Evolutionary conservation across 2,329 filamentous ascomycete genomes (phyloP), one percentile per base, ranked within the genome.

Genomic region (Pyrenochaeta sp.): DNA sequence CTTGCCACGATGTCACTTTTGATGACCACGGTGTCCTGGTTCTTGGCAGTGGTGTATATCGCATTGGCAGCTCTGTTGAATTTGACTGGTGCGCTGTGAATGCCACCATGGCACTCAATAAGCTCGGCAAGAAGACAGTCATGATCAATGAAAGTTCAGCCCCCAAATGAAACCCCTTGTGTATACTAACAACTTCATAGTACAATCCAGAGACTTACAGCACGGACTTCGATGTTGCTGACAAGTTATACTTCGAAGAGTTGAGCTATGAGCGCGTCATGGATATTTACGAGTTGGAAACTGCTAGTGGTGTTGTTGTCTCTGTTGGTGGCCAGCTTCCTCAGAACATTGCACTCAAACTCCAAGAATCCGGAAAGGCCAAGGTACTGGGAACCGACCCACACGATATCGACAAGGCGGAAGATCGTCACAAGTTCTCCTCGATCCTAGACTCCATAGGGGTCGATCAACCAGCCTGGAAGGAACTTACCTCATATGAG

Each of bases 1-100:
- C 89, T 11, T 87, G 89, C 11, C 93, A 97, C 75, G 94, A 97
- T 72, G 89, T 97, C 35, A 87, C 84, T 10, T 97, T 99, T 57
- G 88, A 96, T 57, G 93, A 97, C 69, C 88, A 96, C 60, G 92
- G 93, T 52, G 89, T 86, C 31, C 77, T 99, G 42, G 87, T 97
- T 45, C 84, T 99, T 10, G 94, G 94, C 48, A 93, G 88, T 68
- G 94, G 94, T 74, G 94, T 97, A 15, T 99, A 99, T 82, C 86
- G 94, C 69, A 99, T 97, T 69, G 94, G 94, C 65, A 93, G 88
- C 76, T 96, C 92, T 6, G 94, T 99, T 38, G 94, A 99, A 74
- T 99, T 99, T 69, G 93, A 99, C 75, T 97, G 93, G 93, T 97
- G 93, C 71, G 91, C 92, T 53, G 91, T 96, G 50, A 94, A 91